phyloP scores from a whole-genome alignment of 2,329 filamentous ascomycete species.

The Myriosclerotinia curreyana region DNA sequence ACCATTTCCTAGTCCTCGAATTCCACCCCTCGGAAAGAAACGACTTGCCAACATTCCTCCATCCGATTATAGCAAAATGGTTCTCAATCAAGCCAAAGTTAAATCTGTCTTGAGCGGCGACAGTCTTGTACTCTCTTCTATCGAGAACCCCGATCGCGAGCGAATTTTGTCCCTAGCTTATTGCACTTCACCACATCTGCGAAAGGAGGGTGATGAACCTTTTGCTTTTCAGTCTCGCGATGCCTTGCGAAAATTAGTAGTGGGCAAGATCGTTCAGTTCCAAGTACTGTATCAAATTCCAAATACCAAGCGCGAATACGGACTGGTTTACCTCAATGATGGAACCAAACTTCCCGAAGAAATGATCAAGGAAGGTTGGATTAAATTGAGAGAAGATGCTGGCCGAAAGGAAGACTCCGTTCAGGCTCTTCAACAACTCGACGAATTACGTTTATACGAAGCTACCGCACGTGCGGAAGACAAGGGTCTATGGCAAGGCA shows the following conservation, averaged over 20 bases:
- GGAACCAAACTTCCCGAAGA: slow-evolving; percentile 77
- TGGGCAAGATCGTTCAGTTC: slow-evolving; percentile 86
- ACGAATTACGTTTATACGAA: slow-evolving; percentile 75
- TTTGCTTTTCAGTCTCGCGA: slow-evolving; percentile 95
- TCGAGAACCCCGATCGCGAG: slow-evolving; percentile 78
- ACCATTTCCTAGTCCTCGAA: slow-evolving; percentile 38
- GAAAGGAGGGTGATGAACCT: slow-evolving; percentile 85
- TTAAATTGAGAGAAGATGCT: slow-evolving; percentile 90
- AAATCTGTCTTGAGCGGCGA: slow-evolving; percentile 95
- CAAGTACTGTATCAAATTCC: slow-evolving; percentile 84
- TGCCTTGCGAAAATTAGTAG: slow-evolving; percentile 76
- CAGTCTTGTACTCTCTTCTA: slow-evolving; percentile 78
- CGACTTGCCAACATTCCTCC: slow-evolving; percentile 35
- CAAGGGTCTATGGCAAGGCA: slow-evolving; percentile 77
- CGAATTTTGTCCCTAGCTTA: slow-evolving; percentile 87
- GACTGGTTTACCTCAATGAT: slow-evolving; percentile 71
- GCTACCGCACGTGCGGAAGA: slow-evolving; percentile 71
- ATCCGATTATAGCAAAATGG: slow-evolving; percentile 37
- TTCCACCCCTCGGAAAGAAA: slow-evolving; percentile 26
- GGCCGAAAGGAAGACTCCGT: slow-evolving; percentile 86
- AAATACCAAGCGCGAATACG: slow-evolving; percentile 82
- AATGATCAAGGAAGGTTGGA: slow-evolving; percentile 82
- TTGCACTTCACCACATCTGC: slow-evolving; percentile 82
- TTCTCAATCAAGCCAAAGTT: slow-evolving; percentile 62
- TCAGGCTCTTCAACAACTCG: slow-evolving; percentile 66